phyloP scores from a whole-genome alignment of 352 stramenopile genomes.

The Globisporangium abappressorium region DNA sequence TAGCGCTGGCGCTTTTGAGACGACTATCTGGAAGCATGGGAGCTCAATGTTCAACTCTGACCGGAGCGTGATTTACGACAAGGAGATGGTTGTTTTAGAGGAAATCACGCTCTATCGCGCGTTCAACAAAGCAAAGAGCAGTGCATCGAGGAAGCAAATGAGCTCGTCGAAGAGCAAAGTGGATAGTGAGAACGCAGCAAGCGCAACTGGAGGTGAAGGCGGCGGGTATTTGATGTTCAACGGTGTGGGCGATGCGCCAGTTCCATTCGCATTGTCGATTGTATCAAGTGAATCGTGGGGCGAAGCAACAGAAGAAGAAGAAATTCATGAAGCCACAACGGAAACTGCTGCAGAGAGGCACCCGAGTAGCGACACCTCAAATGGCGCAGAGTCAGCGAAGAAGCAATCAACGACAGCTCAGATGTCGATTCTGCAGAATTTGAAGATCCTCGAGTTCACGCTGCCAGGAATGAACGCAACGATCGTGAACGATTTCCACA shows the following conservation, averaged over 20 bases:
- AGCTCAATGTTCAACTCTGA: slow-evolving; percentile 84
- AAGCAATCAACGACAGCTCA: slow-evolving; percentile 23
- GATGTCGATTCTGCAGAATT: slow-evolving; percentile 47
- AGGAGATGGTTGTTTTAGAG: slow-evolving; percentile 76
- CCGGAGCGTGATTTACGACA: slow-evolving; percentile 69
- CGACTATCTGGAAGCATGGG: slow-evolving; percentile 82
- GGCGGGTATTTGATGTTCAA: slow-evolving; percentile 88
- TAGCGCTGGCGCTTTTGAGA: slow-evolving; percentile 67
- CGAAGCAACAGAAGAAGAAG: slow-evolving; percentile 7
- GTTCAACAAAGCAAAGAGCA: slow-evolving; percentile 61
- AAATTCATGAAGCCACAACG: background rate
- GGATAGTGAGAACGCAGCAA: slow-evolving; percentile 38
- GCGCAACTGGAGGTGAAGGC: slow-evolving; percentile 42
- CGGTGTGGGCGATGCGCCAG: slow-evolving; percentile 74
- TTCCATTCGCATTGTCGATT: slow-evolving; percentile 74
- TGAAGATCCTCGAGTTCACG: slow-evolving; percentile 78
- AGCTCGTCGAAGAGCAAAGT: slow-evolving; percentile 10
- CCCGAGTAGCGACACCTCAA: background rate
- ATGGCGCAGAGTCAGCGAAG: background rate
- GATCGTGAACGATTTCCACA: slow-evolving; percentile 86
- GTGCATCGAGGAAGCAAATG: slow-evolving; percentile 21
- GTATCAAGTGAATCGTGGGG: slow-evolving; percentile 31
- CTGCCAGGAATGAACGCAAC: slow-evolving; percentile 77
- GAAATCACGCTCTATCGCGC: slow-evolving; percentile 80
- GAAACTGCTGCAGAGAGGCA: background rate